Percentiles rank a stretch among this genome's conserved stretches.
These are phyloP conservation scores for Pythium chondricola DNA, from an alignment of 352 stramenopile species.

Conservation along the genomic window DNA sequence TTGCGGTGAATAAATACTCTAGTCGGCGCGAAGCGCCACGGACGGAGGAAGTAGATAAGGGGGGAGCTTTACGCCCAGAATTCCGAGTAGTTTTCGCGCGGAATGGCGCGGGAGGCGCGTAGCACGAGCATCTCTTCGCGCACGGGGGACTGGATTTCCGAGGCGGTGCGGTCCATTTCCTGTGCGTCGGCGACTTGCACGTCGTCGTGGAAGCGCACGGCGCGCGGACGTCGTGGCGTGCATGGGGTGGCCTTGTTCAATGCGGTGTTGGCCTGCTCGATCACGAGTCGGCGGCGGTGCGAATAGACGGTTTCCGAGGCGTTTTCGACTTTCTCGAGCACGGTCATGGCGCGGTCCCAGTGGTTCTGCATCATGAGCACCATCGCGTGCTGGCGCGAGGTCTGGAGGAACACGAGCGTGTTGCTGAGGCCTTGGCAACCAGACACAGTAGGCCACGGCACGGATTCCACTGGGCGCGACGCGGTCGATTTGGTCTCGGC, in stretches of 20 bases:
- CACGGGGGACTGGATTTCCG: slow-evolving; percentile 37
- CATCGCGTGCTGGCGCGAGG: slow-evolving; percentile 63
- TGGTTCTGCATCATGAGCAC: slow-evolving; percentile 75
- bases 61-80: slow-evolving; percentile 42
- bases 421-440: slow-evolving; percentile 61
- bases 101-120: slow-evolving; percentile 62
- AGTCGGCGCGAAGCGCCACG: no score
- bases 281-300: slow-evolving; percentile 58
- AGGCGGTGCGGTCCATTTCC: slow-evolving; percentile 62
- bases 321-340: slow-evolving; percentile 72
- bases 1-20: not conserved
- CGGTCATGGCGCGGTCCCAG: slow-evolving; percentile 62
- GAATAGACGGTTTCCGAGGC: slow-evolving; percentile 58
- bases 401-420: slow-evolving; percentile 56
- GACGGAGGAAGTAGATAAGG: no score
- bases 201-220: slow-evolving; percentile 56
- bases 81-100: slow-evolving; percentile 66
- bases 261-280: slow-evolving; percentile 44
- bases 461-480: not conserved
- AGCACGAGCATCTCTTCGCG: slow-evolving; percentile 78
- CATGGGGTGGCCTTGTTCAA: slow-evolving; percentile 4
- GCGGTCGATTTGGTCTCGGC: slow-evolving; percentile 2
- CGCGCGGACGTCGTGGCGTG: slow-evolving; percentile 5
- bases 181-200: slow-evolving; percentile 39
- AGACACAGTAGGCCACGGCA: slow-evolving; percentile 36